Evolutionary conservation across 208 protist genomes (phyloP), one percentile per base, ranked within the genome.

Genomic region (Crithidia sp.): DNA sequence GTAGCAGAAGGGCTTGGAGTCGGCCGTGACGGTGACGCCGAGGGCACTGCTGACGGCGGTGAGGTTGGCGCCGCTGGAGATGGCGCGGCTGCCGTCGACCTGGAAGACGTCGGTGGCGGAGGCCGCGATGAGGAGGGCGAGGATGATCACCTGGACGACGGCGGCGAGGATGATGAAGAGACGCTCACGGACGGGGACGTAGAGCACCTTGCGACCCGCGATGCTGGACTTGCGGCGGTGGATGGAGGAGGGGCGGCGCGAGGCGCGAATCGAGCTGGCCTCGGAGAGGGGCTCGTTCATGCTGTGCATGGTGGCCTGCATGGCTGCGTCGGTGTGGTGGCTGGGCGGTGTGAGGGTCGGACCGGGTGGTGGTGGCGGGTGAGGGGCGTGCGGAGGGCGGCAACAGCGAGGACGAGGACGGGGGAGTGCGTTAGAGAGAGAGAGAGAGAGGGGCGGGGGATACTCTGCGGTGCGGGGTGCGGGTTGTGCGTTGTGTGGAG

Each of bases 1-100:
- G 70, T 75, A 75, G 70, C 70, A 75, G 70, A 75, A 75, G 17
- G 61, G 70, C 70, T 66, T 75, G 19, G 70, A 68, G 47, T 52
- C 59, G 50, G 44, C 49, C 28, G 70, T 75, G 44, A 75, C 53
- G 13, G 59, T 43, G 58, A 75, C 61, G n/a, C 53, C 53, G 28
- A 75, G 70, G 43, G 39, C 70, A 4, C 14, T 17, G 70, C 39
- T 61, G 37, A 75, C 70, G 39, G 14, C 19, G 9, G 7, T 45
- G 39, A 75, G 70, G 61, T 75, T 45, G 12, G 50, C 70, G 14
- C 61, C 61, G 60, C 17, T 55, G 43, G 14, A 10, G 70, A 68
- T 75, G 43, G 70, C 70, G 49, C 36, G 60, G 52, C 50, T 75
- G 53, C 70, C 70, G 53, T 75, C 70, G 50, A 75, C 70, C 60